Conservation (phyloP, 305 asterid species). For the Rubia tinctorum region DNA sequence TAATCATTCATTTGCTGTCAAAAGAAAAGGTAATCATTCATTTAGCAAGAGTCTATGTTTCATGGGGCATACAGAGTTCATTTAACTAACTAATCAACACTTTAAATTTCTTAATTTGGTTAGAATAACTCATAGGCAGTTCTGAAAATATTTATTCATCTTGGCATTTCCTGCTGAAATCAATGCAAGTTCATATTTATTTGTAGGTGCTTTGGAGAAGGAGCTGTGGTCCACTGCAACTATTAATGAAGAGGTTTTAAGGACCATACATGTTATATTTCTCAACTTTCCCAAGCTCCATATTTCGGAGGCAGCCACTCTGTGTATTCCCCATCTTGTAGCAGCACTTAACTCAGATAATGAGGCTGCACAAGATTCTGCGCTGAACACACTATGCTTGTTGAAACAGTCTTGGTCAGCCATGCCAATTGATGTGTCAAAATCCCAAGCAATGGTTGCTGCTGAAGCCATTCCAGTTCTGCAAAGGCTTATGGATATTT, state of each 20-base stretch:
- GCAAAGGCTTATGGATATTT: slow-evolving; percentile 60
- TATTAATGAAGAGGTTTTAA: slow-evolving; percentile 68
- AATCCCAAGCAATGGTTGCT: slow-evolving; percentile 72
- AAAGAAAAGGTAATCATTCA: background rate
- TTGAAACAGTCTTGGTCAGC: slow-evolving; percentile 77
- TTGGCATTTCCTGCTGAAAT: slow-evolving; percentile 1
- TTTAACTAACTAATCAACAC: background rate
- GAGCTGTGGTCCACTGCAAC: slow-evolving; percentile 56
- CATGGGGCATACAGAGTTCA: background rate
- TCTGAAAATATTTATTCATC: background rate
- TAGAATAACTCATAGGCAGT: background rate
- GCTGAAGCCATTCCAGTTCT: slow-evolving; percentile 85
- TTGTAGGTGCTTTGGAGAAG: slow-evolving; percentile 85
- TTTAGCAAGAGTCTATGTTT: background rate
- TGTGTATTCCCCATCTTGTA: slow-evolving; percentile 75
- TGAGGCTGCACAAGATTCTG: slow-evolving; percentile 68
- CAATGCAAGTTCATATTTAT: slow-evolving; percentile 16
- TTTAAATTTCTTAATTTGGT: background rate
- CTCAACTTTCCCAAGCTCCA: slow-evolving; percentile 81
- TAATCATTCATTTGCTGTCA: too few relatives aligned
- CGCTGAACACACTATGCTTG: slow-evolving; percentile 58
- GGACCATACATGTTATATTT: slow-evolving; percentile 62
- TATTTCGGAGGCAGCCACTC: slow-evolving; percentile 76
- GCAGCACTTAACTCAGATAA: slow-evolving; percentile 63
- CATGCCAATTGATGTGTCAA: slow-evolving; percentile 73